These are phyloP conservation scores for Trypanosoma congolense DNA, from an alignment of 208 protist species.

Conservation along the genomic window DNA sequence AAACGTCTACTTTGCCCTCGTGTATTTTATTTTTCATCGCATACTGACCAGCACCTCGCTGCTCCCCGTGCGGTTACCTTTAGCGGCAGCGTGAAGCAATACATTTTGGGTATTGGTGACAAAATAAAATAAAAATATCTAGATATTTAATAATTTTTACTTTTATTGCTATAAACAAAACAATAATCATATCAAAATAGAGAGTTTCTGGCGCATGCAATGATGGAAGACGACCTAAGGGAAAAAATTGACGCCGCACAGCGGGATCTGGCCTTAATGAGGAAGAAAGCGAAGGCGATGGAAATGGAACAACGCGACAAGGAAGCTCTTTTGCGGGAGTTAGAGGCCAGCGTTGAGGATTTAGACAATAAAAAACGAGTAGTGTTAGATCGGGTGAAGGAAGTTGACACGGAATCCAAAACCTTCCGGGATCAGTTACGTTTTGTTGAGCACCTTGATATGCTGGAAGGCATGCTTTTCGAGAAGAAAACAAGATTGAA, in stretches of 20 bases:
- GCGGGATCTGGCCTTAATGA: conserved; percentile 1
- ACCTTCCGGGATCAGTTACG: conserved; percentile 28
- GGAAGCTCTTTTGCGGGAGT: conserved; percentile 5
- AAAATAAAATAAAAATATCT: too few species aligned
- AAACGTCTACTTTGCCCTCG: too few species aligned
- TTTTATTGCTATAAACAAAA: background rate
- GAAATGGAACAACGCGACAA: conserved; percentile 13
- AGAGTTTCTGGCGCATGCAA: too few species aligned
- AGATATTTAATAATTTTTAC: too few species aligned
- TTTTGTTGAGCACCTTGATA: conserved; percentile 44
- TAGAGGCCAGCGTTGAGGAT: conserved; percentile 6
- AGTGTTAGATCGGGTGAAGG: conserved; percentile 5
- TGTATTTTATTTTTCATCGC: too few species aligned
- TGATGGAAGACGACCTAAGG: conserved; percentile 1
- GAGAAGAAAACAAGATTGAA: conserved; percentile 45
- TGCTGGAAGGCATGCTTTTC: conserved; percentile 48
- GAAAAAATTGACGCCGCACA: conserved; percentile 7
- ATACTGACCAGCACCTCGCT: too few species aligned
- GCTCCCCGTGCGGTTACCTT: too few species aligned
- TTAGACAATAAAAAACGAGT: conserved; percentile 8
- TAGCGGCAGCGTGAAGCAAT: too few species aligned
- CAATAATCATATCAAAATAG: too few species aligned
- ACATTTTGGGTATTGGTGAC: too few species aligned
- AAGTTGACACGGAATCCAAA: conserved; percentile 11
- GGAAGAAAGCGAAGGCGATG: background rate